Evolutionary conservation across 2,329 filamentous ascomycete genomes (phyloP).

Genomic region (Penicillium oxalicum): DNA sequence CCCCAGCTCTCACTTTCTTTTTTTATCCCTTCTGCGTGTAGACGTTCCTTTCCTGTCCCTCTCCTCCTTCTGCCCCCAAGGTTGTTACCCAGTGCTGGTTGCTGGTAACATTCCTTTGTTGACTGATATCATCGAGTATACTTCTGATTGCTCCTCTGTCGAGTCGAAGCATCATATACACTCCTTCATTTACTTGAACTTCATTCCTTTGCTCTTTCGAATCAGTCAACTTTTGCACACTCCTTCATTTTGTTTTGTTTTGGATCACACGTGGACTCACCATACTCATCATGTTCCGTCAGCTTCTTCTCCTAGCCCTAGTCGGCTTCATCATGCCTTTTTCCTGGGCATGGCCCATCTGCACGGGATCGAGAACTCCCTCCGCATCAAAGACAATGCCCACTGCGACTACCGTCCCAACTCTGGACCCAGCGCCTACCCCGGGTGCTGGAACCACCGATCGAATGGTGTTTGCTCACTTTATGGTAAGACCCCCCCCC

Average conservation of each 20-base stretch:
- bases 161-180: background rate
- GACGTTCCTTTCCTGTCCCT: background rate
- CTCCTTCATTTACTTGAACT: background rate
- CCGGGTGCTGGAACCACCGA: constrained; percentile 6
- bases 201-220: no score
- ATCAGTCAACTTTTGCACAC: background rate
- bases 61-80: background rate
- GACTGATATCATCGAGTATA: constrained; percentile 2
- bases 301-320: constrained; percentile 12
- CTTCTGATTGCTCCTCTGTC: background rate
- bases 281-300: constrained; percentile 8
- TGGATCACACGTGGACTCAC: no score
- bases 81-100: background rate
- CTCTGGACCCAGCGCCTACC: no score
- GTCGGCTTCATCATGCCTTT: constrained; percentile 3
- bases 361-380: constrained; percentile 1
- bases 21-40: background rate
- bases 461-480: constrained; percentile 41
- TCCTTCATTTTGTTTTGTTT: background rate
- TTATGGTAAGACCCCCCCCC: constrained; percentile 32
- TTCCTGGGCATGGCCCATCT: constrained; percentile 11
- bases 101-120: background rate
- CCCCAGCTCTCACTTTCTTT: no score
- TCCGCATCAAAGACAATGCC: constrained; percentile 1
- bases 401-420: background rate